Evolutionary conservation across 129 eudicot genomes (phyloP).

Genomic region (Apium graveolens): DNA sequence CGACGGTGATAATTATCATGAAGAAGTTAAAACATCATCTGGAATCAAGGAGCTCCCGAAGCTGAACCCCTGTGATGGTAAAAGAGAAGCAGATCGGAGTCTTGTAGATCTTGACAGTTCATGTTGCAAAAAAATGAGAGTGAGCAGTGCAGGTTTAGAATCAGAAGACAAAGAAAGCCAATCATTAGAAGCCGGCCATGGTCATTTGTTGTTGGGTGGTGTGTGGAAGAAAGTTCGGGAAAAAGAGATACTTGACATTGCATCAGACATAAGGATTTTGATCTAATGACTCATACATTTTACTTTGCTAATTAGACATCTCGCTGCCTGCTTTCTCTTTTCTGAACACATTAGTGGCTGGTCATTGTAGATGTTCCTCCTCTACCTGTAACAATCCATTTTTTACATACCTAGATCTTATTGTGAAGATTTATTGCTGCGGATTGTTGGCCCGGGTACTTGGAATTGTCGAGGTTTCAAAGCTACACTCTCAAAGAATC

Average conservation of each 20-base stretch:
- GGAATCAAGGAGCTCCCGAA: constrained; percentile 1
- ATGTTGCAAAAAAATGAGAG: constrained; percentile 18
- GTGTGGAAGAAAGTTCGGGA: constrained; percentile 35
- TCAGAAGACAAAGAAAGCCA: not conserved
- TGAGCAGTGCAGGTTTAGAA: constrained; percentile 11
- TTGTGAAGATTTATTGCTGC: not conserved
- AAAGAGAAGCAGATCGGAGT: constrained; percentile 30
- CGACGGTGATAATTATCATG: constrained; percentile 20
- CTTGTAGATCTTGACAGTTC: constrained; percentile 18
- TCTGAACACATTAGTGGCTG: not conserved
- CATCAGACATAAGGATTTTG: constrained; percentile 28
- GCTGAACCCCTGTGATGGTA: constrained; percentile 6
- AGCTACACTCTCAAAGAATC: not conserved
- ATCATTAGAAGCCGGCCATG: constrained; percentile 18
- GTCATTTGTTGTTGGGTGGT: constrained; percentile 36
- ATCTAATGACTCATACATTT: constrained; percentile 4
- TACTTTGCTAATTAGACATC: not conserved
- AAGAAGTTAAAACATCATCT: constrained; percentile 11
- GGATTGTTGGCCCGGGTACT: not conserved
- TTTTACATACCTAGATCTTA: not conserved
- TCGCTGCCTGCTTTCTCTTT: not conserved
- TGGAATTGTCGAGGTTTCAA: not conserved
- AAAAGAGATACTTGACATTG: constrained; percentile 30
- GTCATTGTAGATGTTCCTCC: not conserved
- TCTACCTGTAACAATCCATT: not conserved